Evolutionary conservation across 805 yeast genomes (phyloP).

Genomic region (Yarrowia osloensis): DNA sequence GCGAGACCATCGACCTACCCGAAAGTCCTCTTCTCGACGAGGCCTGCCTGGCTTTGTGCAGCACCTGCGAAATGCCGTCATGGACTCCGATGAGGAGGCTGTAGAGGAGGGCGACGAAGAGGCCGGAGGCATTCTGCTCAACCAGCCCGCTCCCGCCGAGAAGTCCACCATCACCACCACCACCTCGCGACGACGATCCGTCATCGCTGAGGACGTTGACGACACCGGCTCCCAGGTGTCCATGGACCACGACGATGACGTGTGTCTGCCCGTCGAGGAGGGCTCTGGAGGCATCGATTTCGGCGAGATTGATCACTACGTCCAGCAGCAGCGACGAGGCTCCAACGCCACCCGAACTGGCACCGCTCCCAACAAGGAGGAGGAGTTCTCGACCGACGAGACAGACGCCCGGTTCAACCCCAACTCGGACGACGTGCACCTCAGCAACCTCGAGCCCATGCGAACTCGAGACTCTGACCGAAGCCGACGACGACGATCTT

Average conservation of each 20-base stretch:
- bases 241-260: constrained; percentile 87
- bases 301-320: constrained; percentile 83
- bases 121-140: constrained; percentile 35
- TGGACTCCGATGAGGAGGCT: constrained; percentile 33
- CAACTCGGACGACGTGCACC: not conserved
- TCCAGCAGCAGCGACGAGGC: constrained; percentile 41
- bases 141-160: constrained; percentile 29
- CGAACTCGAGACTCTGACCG: constrained; percentile 23
- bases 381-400: constrained; percentile 20
- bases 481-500: constrained; percentile 25
- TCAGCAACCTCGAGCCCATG: constrained; percentile 8
- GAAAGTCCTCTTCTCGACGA: constrained; percentile 29
- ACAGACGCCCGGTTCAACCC: constrained; percentile 5
- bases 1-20: constrained; percentile 16
- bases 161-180: not conserved
- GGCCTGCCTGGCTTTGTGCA: constrained; percentile 29
- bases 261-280: constrained; percentile 91
- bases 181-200: constrained; percentile 11
- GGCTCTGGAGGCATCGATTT: constrained; percentile 76
- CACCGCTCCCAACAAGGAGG: constrained; percentile 16
- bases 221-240: constrained; percentile 40
- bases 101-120: constrained; percentile 32
- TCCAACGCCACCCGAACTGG: constrained; percentile 22
- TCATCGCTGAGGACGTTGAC: not conserved
- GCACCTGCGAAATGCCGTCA: constrained; percentile 28